Conservation (phyloP, 2,329 filamentous ascomycete genomes). For the Hymenoscyphus infarciens region DNA sequence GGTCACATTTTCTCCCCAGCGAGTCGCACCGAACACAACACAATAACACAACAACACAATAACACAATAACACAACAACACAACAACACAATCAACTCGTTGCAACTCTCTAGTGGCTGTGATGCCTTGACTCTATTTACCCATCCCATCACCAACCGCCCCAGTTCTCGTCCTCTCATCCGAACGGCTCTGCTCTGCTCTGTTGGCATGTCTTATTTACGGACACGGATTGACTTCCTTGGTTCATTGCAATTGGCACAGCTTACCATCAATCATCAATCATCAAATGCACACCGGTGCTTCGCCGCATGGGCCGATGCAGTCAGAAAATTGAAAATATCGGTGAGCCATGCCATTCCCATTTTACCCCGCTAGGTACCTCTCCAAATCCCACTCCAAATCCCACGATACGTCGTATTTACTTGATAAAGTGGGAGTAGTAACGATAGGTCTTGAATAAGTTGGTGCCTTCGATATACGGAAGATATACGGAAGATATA, state of each 20-base stretch:
- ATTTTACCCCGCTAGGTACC: neutral
- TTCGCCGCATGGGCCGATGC: neutral
- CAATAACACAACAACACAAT: neutral
- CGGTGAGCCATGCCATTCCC: neutral
- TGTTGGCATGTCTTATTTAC: constrained; percentile 1
- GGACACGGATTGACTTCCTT: neutral
- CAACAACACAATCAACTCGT: neutral
- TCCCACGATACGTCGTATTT: too few species aligned
- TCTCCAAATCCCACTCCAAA: too few species aligned
- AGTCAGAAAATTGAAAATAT: neutral
- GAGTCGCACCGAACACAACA: neutral
- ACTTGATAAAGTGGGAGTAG: neutral
- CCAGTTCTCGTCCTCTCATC: neutral
- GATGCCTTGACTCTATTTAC: neutral
- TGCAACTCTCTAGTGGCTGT: neutral
- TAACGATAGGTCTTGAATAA: neutral
- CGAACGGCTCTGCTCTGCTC: neutral
- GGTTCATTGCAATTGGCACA: neutral
- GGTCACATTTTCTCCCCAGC: neutral
- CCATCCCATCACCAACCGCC: neutral
- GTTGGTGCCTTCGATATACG: neutral
- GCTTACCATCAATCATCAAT: neutral
- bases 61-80: neutral
- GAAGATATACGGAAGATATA: neutral
- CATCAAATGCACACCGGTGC: neutral